A percentile compares a stretch with the other conserved stretches of the same genome.
These are phyloP conservation scores for Capronia coronata DNA, from an alignment of 2,329 filamentous ascomycete genomes.

Conservation along the genomic window DNA sequence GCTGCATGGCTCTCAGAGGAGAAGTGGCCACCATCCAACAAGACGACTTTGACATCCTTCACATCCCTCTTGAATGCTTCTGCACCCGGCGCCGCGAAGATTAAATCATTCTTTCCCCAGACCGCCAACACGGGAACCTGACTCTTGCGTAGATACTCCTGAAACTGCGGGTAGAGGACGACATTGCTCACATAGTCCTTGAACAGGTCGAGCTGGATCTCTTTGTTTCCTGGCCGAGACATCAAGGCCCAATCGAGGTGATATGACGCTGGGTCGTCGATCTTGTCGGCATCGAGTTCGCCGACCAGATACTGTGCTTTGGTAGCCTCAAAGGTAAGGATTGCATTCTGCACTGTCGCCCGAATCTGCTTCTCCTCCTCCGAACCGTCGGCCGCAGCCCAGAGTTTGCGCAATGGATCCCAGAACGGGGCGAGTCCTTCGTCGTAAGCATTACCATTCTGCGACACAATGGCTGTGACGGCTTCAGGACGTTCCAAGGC, in stretches of 20 bases:
- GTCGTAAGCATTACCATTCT: slow-evolving; percentile 57
- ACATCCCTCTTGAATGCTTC: slow-evolving; percentile 50
- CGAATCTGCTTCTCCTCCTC: slow-evolving; percentile 31
- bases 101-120: slow-evolving; percentile 54
- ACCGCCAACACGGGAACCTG: slow-evolving; percentile 51
- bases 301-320: slow-evolving; percentile 31
- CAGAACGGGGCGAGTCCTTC: slow-evolving; percentile 52
- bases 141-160: slow-evolving; percentile 48
- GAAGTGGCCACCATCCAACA: slow-evolving; percentile 54
- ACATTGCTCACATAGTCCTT: slow-evolving; percentile 54
- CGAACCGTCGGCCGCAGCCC: slow-evolving; percentile 36
- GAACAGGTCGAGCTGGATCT: slow-evolving; percentile 53
- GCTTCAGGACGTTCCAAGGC: slow-evolving; percentile 45
- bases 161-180: slow-evolving; percentile 49
- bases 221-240: slow-evolving; percentile 44
- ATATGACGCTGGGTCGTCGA: slow-evolving; percentile 34
- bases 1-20: slow-evolving; percentile 40
- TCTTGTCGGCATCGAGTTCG: slow-evolving; percentile 24
- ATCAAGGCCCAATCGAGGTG: slow-evolving; percentile 49
- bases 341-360: slow-evolving; percentile 32
- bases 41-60: slow-evolving; percentile 42
- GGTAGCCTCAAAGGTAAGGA: slow-evolving; percentile 38
- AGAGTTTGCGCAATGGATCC: slow-evolving; percentile 44
- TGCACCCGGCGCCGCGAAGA: slow-evolving; percentile 44
- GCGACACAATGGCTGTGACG: slow-evolving; percentile 50